Evolutionary conservation across 805 yeast genomes (phyloP).

Genomic region (Starmerella bacillaris): DNA sequence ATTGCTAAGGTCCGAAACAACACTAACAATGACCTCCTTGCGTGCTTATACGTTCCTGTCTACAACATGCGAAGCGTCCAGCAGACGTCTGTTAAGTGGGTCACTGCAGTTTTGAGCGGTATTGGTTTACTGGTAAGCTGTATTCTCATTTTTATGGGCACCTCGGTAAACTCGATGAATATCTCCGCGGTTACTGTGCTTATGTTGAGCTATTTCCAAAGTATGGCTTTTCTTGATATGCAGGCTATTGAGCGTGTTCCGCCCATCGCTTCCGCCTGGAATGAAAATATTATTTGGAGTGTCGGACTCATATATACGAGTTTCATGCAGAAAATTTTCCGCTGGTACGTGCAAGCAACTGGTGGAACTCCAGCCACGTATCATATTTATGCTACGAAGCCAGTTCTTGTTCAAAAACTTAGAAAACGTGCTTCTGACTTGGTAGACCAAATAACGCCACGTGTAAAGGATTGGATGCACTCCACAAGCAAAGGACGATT

Average conservation of each 20-base stretch:
- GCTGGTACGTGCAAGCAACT: slow-evolving; percentile 89
- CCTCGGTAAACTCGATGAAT: slow-evolving; percentile 76
- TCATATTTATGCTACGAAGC: slow-evolving; percentile 37
- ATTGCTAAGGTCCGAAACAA: slow-evolving; percentile 30
- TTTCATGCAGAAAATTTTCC: slow-evolving; percentile 72
- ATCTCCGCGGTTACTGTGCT: slow-evolving; percentile 75
- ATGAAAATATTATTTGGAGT: slow-evolving; percentile 85
- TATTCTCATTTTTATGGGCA: slow-evolving; percentile 64
- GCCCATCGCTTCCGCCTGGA: slow-evolving; percentile 85
- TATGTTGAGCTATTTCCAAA: slow-evolving; percentile 71
- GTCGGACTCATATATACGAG: slow-evolving; percentile 66
- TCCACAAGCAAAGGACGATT: slow-evolving; percentile 2
- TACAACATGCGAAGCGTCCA: slow-evolving; percentile 64
- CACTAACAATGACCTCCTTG: slow-evolving; percentile 30
- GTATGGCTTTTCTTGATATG: slow-evolving; percentile 71
- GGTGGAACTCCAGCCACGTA: slow-evolving; percentile 71
- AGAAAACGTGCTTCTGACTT: slow-evolving; percentile 5
- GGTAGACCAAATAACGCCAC: slow-evolving; percentile 3
- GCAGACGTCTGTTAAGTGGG: slow-evolving; percentile 78
- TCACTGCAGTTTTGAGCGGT: slow-evolving; percentile 79
- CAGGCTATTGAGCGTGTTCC: slow-evolving; percentile 71
- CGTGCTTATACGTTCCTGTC: slow-evolving; percentile 62
- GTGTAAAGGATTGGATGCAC: slow-evolving; percentile 6
- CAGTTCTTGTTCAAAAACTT: slow-evolving; percentile 56
- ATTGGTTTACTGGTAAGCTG: slow-evolving; percentile 73